These are phyloP conservation scores for Phlyctochytrium arcticum DNA, from an alignment of 192 early-diverging fungal species.

Conservation along the genomic window DNA sequence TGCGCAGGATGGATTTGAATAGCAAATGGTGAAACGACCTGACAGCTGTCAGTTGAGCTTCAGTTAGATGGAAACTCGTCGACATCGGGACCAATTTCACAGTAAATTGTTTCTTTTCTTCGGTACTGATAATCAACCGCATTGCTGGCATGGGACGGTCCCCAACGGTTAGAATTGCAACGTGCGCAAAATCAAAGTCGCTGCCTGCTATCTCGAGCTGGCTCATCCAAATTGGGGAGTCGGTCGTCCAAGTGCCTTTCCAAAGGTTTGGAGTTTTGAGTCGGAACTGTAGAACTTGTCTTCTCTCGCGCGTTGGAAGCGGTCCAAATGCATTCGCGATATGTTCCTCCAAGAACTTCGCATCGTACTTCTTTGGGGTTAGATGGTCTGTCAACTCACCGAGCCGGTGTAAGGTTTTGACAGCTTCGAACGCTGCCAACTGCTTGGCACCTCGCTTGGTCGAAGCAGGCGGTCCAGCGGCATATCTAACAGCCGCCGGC, in stretches of 20 bases:
- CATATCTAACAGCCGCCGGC: not conserved
- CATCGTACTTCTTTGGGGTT: conserved; percentile 36
- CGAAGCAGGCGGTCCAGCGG: conserved; percentile 3
- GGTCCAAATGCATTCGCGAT: not conserved
- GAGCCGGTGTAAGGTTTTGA: conserved; percentile 55
- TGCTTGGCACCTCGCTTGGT: conserved; percentile 66
- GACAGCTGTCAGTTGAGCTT: not conserved
- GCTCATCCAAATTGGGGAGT: not conserved
- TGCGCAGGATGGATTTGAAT: conserved; percentile 23
- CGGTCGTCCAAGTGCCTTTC: not conserved
- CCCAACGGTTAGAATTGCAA: conserved; percentile 1
- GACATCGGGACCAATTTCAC: too few relatives aligned
- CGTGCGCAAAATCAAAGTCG: too few relatives aligned
- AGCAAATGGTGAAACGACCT: conserved; percentile 15
- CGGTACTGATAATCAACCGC: too few relatives aligned
- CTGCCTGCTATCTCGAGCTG: not conserved
- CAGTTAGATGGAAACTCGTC: too few relatives aligned
- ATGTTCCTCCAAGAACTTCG: not conserved
- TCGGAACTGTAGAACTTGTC: conserved; percentile 4
- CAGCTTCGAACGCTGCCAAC: conserved; percentile 60
- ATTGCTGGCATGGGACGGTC: not conserved
- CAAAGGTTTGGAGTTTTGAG: conserved; percentile 4
- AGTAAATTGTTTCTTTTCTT: too few relatives aligned
- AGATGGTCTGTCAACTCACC: conserved; percentile 70
- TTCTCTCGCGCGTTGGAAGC: not conserved